phyloP scores from a whole-genome alignment of 768 basidiomycete species.

The Russula sp. region DNA sequence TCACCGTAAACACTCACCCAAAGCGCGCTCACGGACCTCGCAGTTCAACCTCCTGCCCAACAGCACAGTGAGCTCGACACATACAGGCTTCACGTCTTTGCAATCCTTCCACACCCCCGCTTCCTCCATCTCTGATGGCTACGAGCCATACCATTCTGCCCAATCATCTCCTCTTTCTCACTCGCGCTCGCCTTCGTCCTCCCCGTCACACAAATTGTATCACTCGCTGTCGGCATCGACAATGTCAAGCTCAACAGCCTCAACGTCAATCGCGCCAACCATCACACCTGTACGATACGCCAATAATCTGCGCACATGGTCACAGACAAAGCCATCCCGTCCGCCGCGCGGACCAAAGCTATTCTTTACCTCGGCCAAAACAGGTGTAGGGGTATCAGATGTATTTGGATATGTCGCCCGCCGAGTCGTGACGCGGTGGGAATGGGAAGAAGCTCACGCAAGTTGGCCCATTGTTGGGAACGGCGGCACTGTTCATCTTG shows the following conservation, averaged over 20 bases:
- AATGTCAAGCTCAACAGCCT: slow-evolving; percentile 29
- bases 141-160: slow-evolving; percentile 46
- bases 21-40: slow-evolving; percentile 48
- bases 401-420: slow-evolving; percentile 76
- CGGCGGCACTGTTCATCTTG: slow-evolving; percentile 19
- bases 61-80: slow-evolving; percentile 56
- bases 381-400: slow-evolving; percentile 64
- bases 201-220: slow-evolving; percentile 22
- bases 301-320: slow-evolving; percentile 7
- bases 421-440: slow-evolving; percentile 61
- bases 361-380: slow-evolving; percentile 77
- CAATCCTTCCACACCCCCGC: slow-evolving; percentile 78
- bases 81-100: slow-evolving; percentile 59
- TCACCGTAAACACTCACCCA: slow-evolving; percentile 37
- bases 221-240: slow-evolving; percentile 25
- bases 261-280: slow-evolving; percentile 29
- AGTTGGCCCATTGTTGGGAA: slow-evolving; percentile 46
- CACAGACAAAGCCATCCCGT: slow-evolving; percentile 31
- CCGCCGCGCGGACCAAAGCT: slow-evolving; percentile 58
- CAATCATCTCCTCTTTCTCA: slow-evolving; percentile 54
- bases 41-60: slow-evolving; percentile 40
- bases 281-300: slow-evolving; percentile 33
- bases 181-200: slow-evolving; percentile 32
- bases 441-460: slow-evolving; percentile 55
- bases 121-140: slow-evolving; percentile 68